Conservation (phyloP, 176 grass and related monocot genomes). For the Pontederia paniculata region DNA sequence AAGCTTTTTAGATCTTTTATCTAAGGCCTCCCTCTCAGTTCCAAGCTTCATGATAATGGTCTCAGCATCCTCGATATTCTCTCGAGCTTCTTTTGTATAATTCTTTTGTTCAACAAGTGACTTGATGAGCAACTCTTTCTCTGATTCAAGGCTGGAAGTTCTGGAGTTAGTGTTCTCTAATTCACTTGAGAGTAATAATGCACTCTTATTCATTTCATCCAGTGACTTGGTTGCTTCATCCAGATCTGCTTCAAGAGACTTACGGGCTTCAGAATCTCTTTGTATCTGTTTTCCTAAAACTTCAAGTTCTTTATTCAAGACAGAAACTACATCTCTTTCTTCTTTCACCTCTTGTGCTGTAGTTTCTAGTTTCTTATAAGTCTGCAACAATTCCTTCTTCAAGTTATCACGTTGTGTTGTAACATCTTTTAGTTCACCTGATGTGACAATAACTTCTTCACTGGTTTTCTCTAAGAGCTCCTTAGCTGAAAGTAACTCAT, state of each 20-base stretch:
- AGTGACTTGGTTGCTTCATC: constrained; percentile 89
- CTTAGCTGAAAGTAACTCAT: constrained; percentile 62
- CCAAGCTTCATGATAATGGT: constrained; percentile 60
- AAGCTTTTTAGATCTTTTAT: constrained; percentile 70
- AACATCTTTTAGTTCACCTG: constrained; percentile 42
- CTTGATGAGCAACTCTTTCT: constrained; percentile 71
- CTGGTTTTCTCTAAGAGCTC: constrained; percentile 47
- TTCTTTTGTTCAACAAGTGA: constrained; percentile 71
- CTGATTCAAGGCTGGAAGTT: constrained; percentile 55
- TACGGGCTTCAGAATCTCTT: constrained; percentile 72
- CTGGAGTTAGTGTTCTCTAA: constrained; percentile 59
- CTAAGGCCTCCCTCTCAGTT: constrained; percentile 60
- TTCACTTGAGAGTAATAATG: constrained; percentile 62
- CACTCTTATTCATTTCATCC: constrained; percentile 90
- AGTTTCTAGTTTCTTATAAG: constrained; percentile 80
- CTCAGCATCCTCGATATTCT: constrained; percentile 79
- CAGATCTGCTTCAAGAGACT: constrained; percentile 63
- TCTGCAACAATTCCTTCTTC: constrained; percentile 72
- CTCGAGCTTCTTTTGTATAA: constrained; percentile 38
- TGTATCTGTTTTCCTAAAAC: constrained; percentile 62
- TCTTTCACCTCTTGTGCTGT: constrained; percentile 66
- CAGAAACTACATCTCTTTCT: constrained; percentile 52
- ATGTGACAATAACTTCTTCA: constrained; percentile 48
- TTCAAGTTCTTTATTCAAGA: constrained; percentile 75
- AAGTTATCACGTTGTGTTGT: constrained; percentile 53